Evolutionary conservation across 2,329 filamentous ascomycete species (phyloP).

Genomic region (Phialemonium atrogriseum): DNA sequence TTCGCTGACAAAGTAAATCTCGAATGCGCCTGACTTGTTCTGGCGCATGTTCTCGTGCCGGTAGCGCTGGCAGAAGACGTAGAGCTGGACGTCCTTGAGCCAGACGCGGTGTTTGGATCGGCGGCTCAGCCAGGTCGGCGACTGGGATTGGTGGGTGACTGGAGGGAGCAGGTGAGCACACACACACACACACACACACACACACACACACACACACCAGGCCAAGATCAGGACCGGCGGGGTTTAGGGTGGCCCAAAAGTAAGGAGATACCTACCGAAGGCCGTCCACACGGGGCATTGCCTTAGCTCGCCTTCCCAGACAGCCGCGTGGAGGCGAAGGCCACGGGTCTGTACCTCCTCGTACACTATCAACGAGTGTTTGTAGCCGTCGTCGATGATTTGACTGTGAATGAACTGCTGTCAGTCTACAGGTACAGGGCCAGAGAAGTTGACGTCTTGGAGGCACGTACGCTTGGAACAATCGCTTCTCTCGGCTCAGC

Average conservation of each 20-base stretch:
- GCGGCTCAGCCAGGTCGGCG: conserved; percentile 41
- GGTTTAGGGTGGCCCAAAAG: neutral
- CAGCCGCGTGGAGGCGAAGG: conserved; percentile 46
- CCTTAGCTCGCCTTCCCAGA: conserved; percentile 44
- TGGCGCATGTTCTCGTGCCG: conserved; percentile 42
- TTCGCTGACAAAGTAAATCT: conserved; percentile 39
- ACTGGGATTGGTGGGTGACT: conserved; percentile 46
- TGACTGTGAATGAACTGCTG: conserved; percentile 27
- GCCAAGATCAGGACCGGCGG: neutral
- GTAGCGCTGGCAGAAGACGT: conserved; percentile 51
- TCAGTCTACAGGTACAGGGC: neutral
- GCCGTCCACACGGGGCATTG: conserved; percentile 56
- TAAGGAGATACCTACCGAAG: conserved; percentile 37
- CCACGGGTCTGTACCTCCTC: conserved; percentile 39
- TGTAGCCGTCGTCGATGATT: conserved; percentile 46
- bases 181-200: too few species aligned
- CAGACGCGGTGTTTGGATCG: conserved; percentile 38
- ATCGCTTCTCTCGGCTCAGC: conserved; percentile 37
- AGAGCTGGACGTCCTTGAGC: conserved; percentile 46
- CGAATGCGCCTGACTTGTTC: conserved; percentile 37
- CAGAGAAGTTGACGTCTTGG: neutral
- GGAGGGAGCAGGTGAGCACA: conserved; percentile 1
- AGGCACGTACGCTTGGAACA: conserved; percentile 47
- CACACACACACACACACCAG: too few species aligned
- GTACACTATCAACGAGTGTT: conserved; percentile 46